Evolutionary conservation across 345 rosid genomes (phyloP), one percentile per base, ranked within the genome.

Genomic region (Salix dunnii): DNA sequence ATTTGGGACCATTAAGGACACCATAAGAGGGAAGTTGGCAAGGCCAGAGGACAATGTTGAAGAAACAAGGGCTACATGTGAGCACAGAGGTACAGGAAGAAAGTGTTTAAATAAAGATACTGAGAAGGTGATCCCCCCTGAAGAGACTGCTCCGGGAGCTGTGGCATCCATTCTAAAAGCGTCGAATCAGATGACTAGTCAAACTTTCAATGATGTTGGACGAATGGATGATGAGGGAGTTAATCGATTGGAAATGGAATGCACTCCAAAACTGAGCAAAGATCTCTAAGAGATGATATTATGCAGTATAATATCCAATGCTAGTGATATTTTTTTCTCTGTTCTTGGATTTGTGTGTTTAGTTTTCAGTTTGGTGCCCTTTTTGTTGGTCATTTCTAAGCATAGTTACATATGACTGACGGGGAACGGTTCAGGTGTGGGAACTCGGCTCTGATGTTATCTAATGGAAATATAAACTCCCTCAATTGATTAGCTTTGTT

Each of bases 171-270:
- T 77, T 3, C 77, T 88, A 28, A 89, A 84, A 79, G 73, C 81
- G 48, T 33, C 94, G 0, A 92, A 91, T 79, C 92, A 88, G 75
- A 86, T 86, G 88, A 76, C 86, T 3, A 91, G 91, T 17, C 94
- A 88, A 71, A 70, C 94, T 48, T 90, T 91, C 71, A 89, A 93
- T 36, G 91, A 91, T 20, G 92, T 89, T 27, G 97, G 97, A 43
- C 74, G 65, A 25, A n/a, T 87, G 68, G 88, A 72, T 65, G 86
- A 83, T 0, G 85, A 85, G 13, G 82, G 76, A 0, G 74, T 63
- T 3, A 36, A 65, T 14, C 72, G 38, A 51, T 5, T 9, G 21
- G 25, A 55, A 55, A 12, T 60, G 72, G 49, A 71, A 40, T 67
- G 48, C 48, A 43, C 48, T 43, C 4, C 48, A 13, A 43, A 43